Percentiles rank a stretch among this genome's conserved stretches.
Conservation (phyloP, 1,284 basidiomycete species). For the Malassezia brasiliensis region DNA sequence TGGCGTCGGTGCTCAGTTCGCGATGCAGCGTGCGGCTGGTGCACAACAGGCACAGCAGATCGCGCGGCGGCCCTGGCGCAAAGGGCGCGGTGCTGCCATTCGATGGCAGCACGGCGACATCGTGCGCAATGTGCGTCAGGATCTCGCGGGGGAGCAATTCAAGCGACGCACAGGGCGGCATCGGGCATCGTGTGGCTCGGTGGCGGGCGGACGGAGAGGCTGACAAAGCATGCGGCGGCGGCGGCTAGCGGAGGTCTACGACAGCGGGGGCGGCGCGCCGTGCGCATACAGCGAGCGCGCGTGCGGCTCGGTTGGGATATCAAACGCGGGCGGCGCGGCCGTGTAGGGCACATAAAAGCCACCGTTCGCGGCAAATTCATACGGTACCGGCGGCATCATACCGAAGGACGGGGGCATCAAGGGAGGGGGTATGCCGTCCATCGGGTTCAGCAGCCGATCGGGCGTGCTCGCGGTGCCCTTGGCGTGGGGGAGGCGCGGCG, state of each 20-base stretch:
- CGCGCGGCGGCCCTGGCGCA: neutral
- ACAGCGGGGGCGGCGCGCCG: neutral
- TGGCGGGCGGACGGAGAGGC: neutral
- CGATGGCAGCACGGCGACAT: neutral
- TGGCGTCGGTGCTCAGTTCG: neutral
- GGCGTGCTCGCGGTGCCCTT: neutral
- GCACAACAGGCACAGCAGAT: neutral
- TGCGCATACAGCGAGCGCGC: neutral
- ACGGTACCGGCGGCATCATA: neutral
- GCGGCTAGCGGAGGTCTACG: too few species aligned
- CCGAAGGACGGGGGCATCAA: constrained; percentile 1
- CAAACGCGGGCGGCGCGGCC: neutral
- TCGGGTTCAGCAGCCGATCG: neutral
- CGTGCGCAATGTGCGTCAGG: neutral
- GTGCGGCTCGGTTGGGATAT: neutral
- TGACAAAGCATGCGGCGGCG: neutral
- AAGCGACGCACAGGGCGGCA: neutral
- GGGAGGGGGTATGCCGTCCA: neutral
- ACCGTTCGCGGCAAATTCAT: neutral
- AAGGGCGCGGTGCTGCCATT: too few species aligned
- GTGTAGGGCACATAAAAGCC: neutral
- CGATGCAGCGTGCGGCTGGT: neutral
- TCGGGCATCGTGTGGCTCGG: neutral
- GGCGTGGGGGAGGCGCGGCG: neutral
- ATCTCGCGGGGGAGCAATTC: constrained; percentile 1